Evolutionary conservation across 345 rosid genomes (phyloP), one percentile per base, ranked within the genome.

Genomic region (Eucalyptus leucophloia): DNA sequence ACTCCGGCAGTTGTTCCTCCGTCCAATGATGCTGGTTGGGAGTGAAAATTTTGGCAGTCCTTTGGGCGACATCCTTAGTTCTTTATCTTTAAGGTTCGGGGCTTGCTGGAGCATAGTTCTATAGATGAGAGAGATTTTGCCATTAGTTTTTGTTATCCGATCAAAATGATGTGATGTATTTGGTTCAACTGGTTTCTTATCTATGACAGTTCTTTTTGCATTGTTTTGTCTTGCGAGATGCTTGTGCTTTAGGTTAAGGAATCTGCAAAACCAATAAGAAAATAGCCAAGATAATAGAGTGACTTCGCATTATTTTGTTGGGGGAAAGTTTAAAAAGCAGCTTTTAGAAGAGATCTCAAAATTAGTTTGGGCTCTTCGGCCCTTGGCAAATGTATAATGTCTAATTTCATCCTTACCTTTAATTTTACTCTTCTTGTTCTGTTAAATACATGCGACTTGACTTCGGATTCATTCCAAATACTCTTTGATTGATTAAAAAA

Each of bases 11-110:
- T 86, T 58, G 16, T 40, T 5, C 88, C 87, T 12, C 88, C 92
- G 9, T 13, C 90, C 21, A 67, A 58, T 8, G 58, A 56, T 50
- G 85, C 93, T 32, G 91, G 89, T 15, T 97, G 97, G 99, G 96
- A 95, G 0, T 92, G 72, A 93, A 54, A 47, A 6, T 34, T 12
- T 50, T 23, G 26, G 65, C 4, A 17, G 26, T 86, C 32, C 45
- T 7, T 40, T 12, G 12, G 88, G 49, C 58, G 18, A 42, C 58
- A 12, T 87, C 49, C 54, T 87, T 18, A 54, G 30, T 88, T 77
- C 51, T 18, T 77, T 88, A 37, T 37, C 47, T 77, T 40, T 37
- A 7, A 14, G 47, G 83, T 77, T 21, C 4, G 16, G 83, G 47
- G 40, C 83, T 77, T 77, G 83, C 24, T 77, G 83, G 83, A 21